These are phyloP conservation scores for Hypoxylon intermedium DNA, from an alignment of 495 filamentous ascomycete genomes.

Conservation along the genomic window DNA sequence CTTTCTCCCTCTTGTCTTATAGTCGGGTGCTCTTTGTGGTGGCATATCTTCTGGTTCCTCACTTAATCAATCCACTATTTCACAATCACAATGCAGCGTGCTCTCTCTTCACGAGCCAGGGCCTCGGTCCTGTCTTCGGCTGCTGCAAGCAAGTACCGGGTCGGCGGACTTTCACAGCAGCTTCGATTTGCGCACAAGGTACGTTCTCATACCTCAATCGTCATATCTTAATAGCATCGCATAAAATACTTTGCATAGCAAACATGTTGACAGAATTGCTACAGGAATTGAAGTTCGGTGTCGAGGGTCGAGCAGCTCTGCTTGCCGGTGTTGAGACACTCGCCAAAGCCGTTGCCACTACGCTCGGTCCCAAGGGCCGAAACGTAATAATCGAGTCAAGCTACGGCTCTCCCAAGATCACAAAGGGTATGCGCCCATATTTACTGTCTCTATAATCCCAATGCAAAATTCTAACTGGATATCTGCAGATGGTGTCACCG, in stretches of 20 bases:
- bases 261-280: conserved; percentile 25
- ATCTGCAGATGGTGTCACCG: conserved; percentile 84
- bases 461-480: conserved; percentile 26
- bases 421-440: conserved; percentile 75
- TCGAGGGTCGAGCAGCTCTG: conserved; percentile 87
- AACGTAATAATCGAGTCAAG: conserved; percentile 97
- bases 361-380: conserved; percentile 94
- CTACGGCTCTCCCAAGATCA: conserved; percentile 99
- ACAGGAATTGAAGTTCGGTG: conserved; percentile 97
- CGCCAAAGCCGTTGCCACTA: conserved; percentile 94
- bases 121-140: conserved; percentile 70
- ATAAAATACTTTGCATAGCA: conserved; percentile 22
- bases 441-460: background rate
- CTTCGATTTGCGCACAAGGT: conserved; percentile 96
- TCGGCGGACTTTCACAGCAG: conserved; percentile 71
- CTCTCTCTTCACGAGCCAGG: conserved; percentile 68
- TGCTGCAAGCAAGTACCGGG: conserved; percentile 64
- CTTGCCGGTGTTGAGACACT: conserved; percentile 96
- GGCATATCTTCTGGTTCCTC: conserved; percentile 39
- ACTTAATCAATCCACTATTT: conserved; percentile 37
- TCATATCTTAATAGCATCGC: background rate
- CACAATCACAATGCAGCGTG: conserved; percentile 71
- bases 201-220: conserved; percentile 42
- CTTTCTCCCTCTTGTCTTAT: conserved; percentile 11
- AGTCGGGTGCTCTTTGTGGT: conserved; percentile 28